Base-by-base conservation (phyloP, 1,139 yeast genomes). In the Diutina mesorugosa region DNA sequence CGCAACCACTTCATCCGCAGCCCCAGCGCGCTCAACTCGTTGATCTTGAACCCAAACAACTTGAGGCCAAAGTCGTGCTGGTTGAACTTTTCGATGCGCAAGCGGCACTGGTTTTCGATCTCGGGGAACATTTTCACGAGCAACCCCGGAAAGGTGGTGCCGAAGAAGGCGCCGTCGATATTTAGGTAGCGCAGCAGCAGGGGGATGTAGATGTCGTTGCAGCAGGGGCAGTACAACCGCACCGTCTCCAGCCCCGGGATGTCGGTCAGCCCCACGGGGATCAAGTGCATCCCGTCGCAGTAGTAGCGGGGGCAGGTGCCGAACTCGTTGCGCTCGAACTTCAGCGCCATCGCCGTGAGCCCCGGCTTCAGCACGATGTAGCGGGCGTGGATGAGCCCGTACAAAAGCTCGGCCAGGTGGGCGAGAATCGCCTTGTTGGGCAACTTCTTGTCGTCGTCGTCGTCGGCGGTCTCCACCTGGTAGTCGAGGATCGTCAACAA, bases 1-100 rank as follows among this genome's bases (percentile, higher is more conserved):
- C 98, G 81, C 60, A 93, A 75, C 99, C 99, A 93, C 65, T 80
- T 82, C 99, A 93, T 93, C 63, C 98, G 78, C 12, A 96, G 95
- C 0, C 99, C 99, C 55, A 88, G 80, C 26, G 79, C 74, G 57
- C 96, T 86, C 57, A 73, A 67, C 66, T 88, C 95, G 63, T 87
- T 83, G 48, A 93, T 77, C 61, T 81, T 82, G 72, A 95, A 93
- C 0, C 99, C 99, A 72, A 89, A 95, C 56, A 91, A 78, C 65
- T 85, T 87, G 65, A 90, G 77, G 48, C 88, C 87, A 66, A 82
- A 88, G 58, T 74, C 77, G 56, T 70, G 70, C 58, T 74, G 76
- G 67, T 77, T 78, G 62, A 80, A 80, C 66, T 80, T 80, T 65
- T 77, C 78, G 69, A 72, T 76, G 60, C 78, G 67, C 60, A 84